A percentile compares a stretch with the other conserved stretches of the same genome.
phyloP scores from a whole-genome alignment of 176 grass and related monocot species.

The Pontederia crassipes region DNA sequence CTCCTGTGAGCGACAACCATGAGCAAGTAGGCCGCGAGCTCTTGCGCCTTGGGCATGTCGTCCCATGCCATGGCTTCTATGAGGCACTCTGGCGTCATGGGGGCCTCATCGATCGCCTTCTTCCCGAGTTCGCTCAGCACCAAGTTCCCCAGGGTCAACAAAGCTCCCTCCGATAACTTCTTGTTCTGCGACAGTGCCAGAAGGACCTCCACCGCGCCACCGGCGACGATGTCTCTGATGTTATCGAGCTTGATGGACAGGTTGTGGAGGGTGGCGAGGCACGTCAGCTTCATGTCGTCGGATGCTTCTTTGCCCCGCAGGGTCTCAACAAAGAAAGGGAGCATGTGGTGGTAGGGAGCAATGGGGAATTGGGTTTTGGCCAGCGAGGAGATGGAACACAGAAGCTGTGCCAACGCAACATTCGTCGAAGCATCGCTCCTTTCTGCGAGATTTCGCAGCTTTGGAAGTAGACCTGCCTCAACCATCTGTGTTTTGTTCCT shows the following conservation, averaged over 20 bases:
- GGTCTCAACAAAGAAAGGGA: constrained; percentile 42
- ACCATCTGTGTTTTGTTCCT: constrained; percentile 83
- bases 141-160: constrained; percentile 48
- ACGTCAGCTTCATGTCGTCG: constrained; percentile 27
- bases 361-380: constrained; percentile 64
- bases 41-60: constrained; percentile 39
- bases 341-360: constrained; percentile 32
- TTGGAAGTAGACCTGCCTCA: constrained; percentile 50
- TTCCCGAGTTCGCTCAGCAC: constrained; percentile 27
- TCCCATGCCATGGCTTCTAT: constrained; percentile 48
- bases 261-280: constrained; percentile 51
- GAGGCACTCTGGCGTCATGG: constrained; percentile 29
- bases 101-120: constrained; percentile 37
- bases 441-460: constrained; percentile 31
- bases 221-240: constrained; percentile 40
- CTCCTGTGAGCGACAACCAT: constrained; percentile 58
- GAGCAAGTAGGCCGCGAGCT: constrained; percentile 56
- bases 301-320: constrained; percentile 21
- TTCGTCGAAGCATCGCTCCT: constrained; percentile 25
- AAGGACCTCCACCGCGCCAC: constrained; percentile 42
- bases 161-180: constrained; percentile 25
- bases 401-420: constrained; percentile 36
- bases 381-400: constrained; percentile 62
- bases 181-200: constrained; percentile 18
- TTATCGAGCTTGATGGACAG: constrained; percentile 61